phyloP scores from a whole-genome alignment of 169 alveolate species.

The Theileria orientalis region DNA sequence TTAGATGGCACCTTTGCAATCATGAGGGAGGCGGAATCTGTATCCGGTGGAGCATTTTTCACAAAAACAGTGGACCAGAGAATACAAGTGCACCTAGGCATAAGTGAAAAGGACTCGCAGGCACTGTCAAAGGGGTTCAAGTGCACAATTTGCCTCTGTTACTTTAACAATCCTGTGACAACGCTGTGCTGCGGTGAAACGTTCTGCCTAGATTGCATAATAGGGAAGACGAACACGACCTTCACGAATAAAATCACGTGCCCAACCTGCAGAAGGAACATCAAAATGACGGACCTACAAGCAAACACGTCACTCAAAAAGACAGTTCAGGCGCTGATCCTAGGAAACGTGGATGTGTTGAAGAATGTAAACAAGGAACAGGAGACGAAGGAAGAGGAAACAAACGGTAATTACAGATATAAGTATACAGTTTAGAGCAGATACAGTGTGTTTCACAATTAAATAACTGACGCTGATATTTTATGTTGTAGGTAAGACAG shows the following conservation, averaged over 20 bases:
- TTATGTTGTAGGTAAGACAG: too few relatives aligned
- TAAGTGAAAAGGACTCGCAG: constrained; percentile 65
- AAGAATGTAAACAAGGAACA: constrained; percentile 32
- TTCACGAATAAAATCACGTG: constrained; percentile 40
- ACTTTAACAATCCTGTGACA: constrained; percentile 77
- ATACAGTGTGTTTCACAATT: too few relatives aligned
- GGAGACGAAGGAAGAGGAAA: background rate
- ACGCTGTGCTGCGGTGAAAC: constrained; percentile 84
- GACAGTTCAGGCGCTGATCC: constrained; percentile 43
- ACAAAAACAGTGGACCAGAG: constrained; percentile 83
- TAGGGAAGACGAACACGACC: constrained; percentile 47
- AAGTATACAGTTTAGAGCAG: background rate
- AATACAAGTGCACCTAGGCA: constrained; percentile 72
- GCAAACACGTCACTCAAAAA: constrained; percentile 47
- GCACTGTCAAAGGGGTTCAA: constrained; percentile 63
- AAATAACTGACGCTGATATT: too few relatives aligned
- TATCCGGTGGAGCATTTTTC: constrained; percentile 83
- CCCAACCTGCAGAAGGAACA: constrained; percentile 33
- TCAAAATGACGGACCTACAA: constrained; percentile 44
- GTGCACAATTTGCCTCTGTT: constrained; percentile 76
- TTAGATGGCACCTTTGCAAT: constrained; percentile 83
- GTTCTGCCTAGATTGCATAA: constrained; percentile 74
- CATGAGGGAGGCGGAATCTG: constrained; percentile 79
- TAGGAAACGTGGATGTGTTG: constrained; percentile 27
- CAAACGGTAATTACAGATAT: background rate